phyloP scores from a whole-genome alignment of 1,139 yeast genomes.

The Ogataea hybrid region DNA sequence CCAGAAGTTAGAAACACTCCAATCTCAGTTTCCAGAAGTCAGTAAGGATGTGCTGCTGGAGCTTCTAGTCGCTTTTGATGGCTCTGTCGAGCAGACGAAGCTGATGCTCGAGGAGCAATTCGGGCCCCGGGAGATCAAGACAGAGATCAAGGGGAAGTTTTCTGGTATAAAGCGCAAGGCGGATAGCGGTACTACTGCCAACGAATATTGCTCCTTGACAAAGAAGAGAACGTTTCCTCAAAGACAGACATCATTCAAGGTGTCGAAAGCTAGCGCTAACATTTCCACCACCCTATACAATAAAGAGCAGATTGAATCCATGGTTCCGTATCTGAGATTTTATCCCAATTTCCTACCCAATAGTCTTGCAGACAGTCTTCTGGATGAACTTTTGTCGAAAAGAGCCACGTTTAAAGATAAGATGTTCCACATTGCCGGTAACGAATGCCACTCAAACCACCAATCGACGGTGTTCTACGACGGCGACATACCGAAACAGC shows the following conservation, averaged over 20 bases:
- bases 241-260: neutral
- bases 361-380: constrained; percentile 43
- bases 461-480: constrained; percentile 39
- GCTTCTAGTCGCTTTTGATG: constrained; percentile 39
- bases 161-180: neutral
- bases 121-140: neutral
- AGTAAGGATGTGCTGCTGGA: constrained; percentile 36
- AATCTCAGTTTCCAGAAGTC: constrained; percentile 31
- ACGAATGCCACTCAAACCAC: constrained; percentile 56
- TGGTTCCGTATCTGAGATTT: constrained; percentile 47
- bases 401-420: constrained; percentile 38
- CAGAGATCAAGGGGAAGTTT: too few relatives aligned
- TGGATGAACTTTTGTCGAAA: constrained; percentile 41
- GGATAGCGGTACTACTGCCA: neutral
- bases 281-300: constrained; percentile 32
- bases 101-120: constrained; percentile 33
- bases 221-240: neutral
- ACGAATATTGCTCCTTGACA: neutral
- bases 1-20: constrained; percentile 26
- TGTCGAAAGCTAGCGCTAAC: constrained; percentile 16
- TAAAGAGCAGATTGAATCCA: constrained; percentile 40
- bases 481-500: too few relatives aligned
- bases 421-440: constrained; percentile 59
- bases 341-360: constrained; percentile 51
- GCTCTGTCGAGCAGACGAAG: constrained; percentile 36